Evolutionary conservation across 306 rosid species (phyloP), one percentile per base, ranked within the genome.

Genomic region (apple (Malus domestica)): DNA sequence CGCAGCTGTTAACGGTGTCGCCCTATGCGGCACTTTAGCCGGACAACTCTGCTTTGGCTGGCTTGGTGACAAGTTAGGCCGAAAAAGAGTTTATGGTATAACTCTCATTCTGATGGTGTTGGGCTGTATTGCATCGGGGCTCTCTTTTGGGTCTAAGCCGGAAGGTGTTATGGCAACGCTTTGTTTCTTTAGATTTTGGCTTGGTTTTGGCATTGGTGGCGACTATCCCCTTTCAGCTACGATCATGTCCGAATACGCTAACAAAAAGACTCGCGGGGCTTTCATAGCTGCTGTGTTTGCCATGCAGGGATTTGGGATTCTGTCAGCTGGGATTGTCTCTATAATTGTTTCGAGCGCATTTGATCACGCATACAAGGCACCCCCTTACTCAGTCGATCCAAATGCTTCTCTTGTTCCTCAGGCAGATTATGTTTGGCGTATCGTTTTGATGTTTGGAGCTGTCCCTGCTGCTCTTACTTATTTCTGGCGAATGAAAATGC

Each of bases 61-160:
- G 77, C 68, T 73, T 49, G 77, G 77, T 1, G 77, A 73, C 38
- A 73, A 59, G 35, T n/a, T 73, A 46, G 77, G 77, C 22, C 14
- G 58, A 9, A 60, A 73, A 18, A 58, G 27, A 25, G 68, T 73
- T 49, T 73, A 73, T 12, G 68, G 59, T 0, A 4, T 60, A 2
- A 73, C 77, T 20, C 57, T 73, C 16, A 23, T 73, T 12, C 9
- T 59, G 2, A 73, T 73, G 77, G 58, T 73, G 19, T 7, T 73
- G 11, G 14, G 42, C 57, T 40, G 68, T 8, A 15, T 60, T 19
- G 77, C 58, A 5, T 73, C 68, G 8, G 77, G 77, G 8, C 40
- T 73, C 33, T 73, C 77, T 46, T 73, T 73, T 61, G 54, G 77
- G 12, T 19, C 45, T n/a, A 11, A 27, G 8, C 16, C 27, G 23